Evolutionary conservation across 305 asterid species (phyloP), one percentile per base, ranked within the genome.

Genomic region (Striga hermonthica): DNA sequence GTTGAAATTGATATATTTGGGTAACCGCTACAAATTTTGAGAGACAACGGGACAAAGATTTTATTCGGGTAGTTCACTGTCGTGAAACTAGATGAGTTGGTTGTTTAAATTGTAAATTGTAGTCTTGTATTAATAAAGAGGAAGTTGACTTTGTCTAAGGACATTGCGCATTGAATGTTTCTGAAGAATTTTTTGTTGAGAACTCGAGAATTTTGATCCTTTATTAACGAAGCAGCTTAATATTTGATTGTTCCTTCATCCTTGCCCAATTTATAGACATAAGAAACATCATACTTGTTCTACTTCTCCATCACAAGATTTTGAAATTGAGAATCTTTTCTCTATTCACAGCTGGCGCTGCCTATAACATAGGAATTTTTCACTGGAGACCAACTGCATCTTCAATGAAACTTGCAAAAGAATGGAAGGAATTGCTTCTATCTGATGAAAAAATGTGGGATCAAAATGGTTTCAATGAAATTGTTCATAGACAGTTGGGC

Each of bases 361-460:
- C 95, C 66, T 94, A 88, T 77, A 94, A 90, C 75, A 90, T 94
- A 34, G 99, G 99, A 68, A 90, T 93, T 66, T 93, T 93, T 83
- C 97, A 90, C 74, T 93, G 99, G 99, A 83, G 99, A 73, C 90
- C 99, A 60, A 83, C 95, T 37, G 82, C 86, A 50, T 76, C 97
- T 69, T 72, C 99, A 38, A 86, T 70, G 67, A 86, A 86, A 76
- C 80, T 94, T 77, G 95, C 95, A 62, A 90, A 72, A 66, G 98
- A 90, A 77, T 94, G 99, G 99, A 94, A 86, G 72, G 91, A 86
- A 75, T 54, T 82, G 90, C 92, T 94, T 80, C 65, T 85, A 57
- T 79, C 84, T 75, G 96, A 94, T 75, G 98, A 88, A 50, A 85
- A 55, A 45, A 77, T 88, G 74, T 94, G 99, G 99, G 99, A 94